Conservation (phyloP, 495 filamentous ascomycete species). For the Xylaria venustula region DNA sequence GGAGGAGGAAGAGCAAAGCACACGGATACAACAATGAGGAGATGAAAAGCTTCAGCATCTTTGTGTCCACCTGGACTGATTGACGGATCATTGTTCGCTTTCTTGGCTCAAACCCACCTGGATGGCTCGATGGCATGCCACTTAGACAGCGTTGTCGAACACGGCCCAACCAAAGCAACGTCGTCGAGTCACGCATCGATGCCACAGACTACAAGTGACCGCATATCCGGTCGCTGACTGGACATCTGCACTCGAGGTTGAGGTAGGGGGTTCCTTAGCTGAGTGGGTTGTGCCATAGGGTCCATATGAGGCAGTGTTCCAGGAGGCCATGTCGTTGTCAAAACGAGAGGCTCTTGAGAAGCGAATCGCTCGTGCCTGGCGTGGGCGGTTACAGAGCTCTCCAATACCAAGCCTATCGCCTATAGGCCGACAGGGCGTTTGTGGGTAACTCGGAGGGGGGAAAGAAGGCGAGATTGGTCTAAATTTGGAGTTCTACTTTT, state of each 20-base stretch:
- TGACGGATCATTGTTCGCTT: constrained; percentile 18
- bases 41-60: constrained; percentile 16
- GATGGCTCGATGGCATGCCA: not conserved
- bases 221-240: constrained; percentile 21
- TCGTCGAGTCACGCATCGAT: constrained; percentile 15
- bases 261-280: not conserved
- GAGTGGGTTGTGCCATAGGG: not conserved
- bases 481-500: constrained; percentile 10
- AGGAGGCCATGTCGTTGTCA: constrained; percentile 1
- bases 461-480: constrained; percentile 18
- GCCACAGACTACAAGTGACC: constrained; percentile 9
- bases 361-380: constrained; percentile 27
- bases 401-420: not conserved
- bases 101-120: constrained; percentile 12
- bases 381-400: constrained; percentile 22
- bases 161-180: constrained; percentile 27
- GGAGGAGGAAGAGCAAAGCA: not conserved
- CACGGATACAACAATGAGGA: constrained; percentile 15
- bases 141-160: not conserved
- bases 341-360: constrained; percentile 30
- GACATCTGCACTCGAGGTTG: constrained; percentile 18
- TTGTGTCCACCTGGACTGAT: constrained; percentile 27
- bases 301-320: constrained; percentile 23
- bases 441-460: constrained; percentile 14
- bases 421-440: constrained; percentile 20